Conservation (phyloP, 2,329 filamentous ascomycete genomes). For the Xylaria sp. region DNA sequence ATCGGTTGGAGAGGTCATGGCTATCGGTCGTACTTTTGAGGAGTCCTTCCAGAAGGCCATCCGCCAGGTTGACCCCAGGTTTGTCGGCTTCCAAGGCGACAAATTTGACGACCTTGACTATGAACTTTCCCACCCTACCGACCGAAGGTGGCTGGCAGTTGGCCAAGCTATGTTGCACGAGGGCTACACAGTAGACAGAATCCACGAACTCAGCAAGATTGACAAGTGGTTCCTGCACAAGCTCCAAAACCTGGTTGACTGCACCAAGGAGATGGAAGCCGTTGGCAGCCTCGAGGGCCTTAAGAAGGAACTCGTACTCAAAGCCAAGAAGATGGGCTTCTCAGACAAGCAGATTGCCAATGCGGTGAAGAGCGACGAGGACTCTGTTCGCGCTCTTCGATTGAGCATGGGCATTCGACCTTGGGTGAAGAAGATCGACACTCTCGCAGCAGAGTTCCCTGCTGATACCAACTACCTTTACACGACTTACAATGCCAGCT, state of each 20-base stretch:
- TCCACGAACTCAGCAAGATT: slow-evolving; percentile 96
- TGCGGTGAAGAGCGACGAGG: slow-evolving; percentile 84
- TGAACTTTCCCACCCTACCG: slow-evolving; percentile 88
- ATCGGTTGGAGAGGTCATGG: slow-evolving; percentile 99
- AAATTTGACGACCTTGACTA: slow-evolving; percentile 93
- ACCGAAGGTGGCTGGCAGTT: slow-evolving; percentile 95
- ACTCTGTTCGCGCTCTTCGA: slow-evolving; percentile 84
- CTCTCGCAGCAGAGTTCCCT: slow-evolving; percentile 94
- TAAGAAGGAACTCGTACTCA: slow-evolving; percentile 85
- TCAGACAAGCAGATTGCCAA: slow-evolving; percentile 93
- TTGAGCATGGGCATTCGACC: slow-evolving; percentile 88
- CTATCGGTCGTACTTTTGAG: slow-evolving; percentile 97
- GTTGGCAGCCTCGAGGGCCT: slow-evolving; percentile 82
- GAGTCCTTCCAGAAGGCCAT: slow-evolving; percentile 99
- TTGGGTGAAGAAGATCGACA: slow-evolving; percentile 99
- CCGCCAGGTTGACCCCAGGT: slow-evolving; percentile 92
- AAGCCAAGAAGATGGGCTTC: slow-evolving; percentile 97
- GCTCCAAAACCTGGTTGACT: slow-evolving; percentile 95
- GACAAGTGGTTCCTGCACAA: slow-evolving; percentile 99
- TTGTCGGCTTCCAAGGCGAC: slow-evolving; percentile 91
- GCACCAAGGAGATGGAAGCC: slow-evolving; percentile 82
- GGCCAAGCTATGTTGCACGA: slow-evolving; percentile 98
- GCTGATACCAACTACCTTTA: slow-evolving; percentile 95
- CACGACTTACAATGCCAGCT: slow-evolving; percentile 95
- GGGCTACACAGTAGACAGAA: slow-evolving; percentile 87